Percentiles rank a stretch among this genome's conserved stretches.
These are phyloP conservation scores for Inosperma sp. DNA, from an alignment of 768 basidiomycete species.

Conservation along the genomic window DNA sequence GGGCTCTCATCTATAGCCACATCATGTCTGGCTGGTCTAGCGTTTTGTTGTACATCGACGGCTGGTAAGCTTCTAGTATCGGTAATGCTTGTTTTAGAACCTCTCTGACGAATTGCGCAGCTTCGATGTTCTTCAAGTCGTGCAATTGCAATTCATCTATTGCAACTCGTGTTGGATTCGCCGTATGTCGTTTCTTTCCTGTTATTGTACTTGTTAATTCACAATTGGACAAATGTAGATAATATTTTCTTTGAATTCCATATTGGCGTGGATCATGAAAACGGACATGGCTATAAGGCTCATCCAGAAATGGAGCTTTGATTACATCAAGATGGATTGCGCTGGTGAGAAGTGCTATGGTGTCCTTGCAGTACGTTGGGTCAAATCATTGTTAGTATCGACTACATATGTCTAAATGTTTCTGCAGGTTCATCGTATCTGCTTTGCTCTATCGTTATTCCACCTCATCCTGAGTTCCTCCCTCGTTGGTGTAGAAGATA, in stretches of 20 bases:
- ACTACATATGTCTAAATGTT: background rate
- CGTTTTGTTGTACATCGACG: conserved; percentile 83
- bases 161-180: conserved; percentile 93
- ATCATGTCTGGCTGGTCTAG: conserved; percentile 78
- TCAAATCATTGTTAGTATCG: background rate
- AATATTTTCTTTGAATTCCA: conserved; percentile 93
- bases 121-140: conserved; percentile 95
- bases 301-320: conserved; percentile 90
- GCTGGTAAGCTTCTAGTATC: conserved; percentile 63
- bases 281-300: conserved; percentile 80
- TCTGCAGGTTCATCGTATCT: conserved; percentile 84
- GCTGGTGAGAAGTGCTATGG: conserved; percentile 92
- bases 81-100: background rate
- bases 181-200: conserved; percentile 44
- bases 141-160: conserved; percentile 99
- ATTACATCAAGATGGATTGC: conserved; percentile 98
- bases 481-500: conserved; percentile 85
- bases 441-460: conserved; percentile 89
- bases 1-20: conserved; percentile 66
- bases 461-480: conserved; percentile 76
- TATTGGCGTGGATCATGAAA: conserved; percentile 96
- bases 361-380: conserved; percentile 74
- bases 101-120: conserved; percentile 35
- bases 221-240: conserved; percentile 45
- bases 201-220: conserved; percentile 1